Conservation (phyloP, 108 stramenopile genomes). For the Cyclostephanos tholiformis region DNA sequence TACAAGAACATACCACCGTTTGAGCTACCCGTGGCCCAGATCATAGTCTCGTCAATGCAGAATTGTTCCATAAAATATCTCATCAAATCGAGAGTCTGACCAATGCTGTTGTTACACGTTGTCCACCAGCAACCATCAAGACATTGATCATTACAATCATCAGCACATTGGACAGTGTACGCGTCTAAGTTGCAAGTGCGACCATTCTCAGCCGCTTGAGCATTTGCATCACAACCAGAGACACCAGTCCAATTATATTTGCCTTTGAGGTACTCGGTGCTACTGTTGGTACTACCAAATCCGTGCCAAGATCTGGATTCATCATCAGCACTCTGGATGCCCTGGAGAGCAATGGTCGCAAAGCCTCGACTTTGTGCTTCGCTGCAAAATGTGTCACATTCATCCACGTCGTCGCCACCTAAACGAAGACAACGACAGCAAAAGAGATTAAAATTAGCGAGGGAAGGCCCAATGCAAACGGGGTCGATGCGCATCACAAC, state of each 20-base stretch:
- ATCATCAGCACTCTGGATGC: conserved; percentile 1
- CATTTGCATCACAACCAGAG: conserved; percentile 6
- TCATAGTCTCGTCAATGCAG: conserved; percentile 12
- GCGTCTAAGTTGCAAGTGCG: conserved; percentile 12
- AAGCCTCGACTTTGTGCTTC: conserved; percentile 16
- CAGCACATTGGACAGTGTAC: conserved; percentile 1
- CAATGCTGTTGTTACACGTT: conserved; percentile 5
- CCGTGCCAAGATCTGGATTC: conserved; percentile 12
- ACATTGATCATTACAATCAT: conserved; percentile 2
- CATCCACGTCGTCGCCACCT: conserved; percentile 15
- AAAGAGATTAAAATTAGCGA: conserved; percentile 2
- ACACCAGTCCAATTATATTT: conserved; percentile 2
- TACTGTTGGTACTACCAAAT: conserved; percentile 9
- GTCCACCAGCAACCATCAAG: conserved; percentile 15
- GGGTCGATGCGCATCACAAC: neutral
- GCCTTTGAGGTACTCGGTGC: neutral
- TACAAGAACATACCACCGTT: conserved; percentile 18
- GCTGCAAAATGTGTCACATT: conserved; percentile 13
- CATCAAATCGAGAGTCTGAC: neutral
- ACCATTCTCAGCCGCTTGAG: neutral
- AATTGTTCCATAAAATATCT: conserved; percentile 10
- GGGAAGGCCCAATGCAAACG: neutral
- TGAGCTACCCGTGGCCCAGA: conserved; percentile 12
- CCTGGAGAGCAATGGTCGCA: conserved; percentile 11
- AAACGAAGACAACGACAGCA: neutral